phyloP scores from a whole-genome alignment of 805 yeast species.

The Metschnikowia corniflorae region DNA sequence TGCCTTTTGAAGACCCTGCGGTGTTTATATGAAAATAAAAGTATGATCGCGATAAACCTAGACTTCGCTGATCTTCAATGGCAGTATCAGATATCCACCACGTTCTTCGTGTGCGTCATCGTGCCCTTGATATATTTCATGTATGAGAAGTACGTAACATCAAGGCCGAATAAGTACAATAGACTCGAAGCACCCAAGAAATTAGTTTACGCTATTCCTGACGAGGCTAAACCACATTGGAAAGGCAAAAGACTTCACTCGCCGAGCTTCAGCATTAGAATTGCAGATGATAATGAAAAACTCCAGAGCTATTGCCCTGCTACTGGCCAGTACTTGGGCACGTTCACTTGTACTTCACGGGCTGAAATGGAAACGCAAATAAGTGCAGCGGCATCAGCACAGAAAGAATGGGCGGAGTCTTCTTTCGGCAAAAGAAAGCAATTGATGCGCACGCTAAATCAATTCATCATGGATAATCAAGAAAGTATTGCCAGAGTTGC shows the following conservation, averaged over 20 bases:
- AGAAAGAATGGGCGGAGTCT: conserved; percentile 47
- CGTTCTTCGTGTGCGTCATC: conserved; percentile 39
- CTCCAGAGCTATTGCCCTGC: conserved; percentile 95
- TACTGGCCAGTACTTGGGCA: conserved; percentile 84
- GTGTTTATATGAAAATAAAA: no score
- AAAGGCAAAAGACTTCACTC: conserved; percentile 78
- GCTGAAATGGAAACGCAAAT: conserved; percentile 71
- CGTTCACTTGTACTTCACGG: conserved; percentile 57
- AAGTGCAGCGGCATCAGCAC: conserved; percentile 51
- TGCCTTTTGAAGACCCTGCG: no score
- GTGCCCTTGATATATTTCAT: conserved; percentile 34
- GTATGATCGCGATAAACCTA: conserved; percentile 43
- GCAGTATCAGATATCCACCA: conserved; percentile 45
- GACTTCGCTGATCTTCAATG: conserved; percentile 38
- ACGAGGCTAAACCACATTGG: conserved; percentile 85
- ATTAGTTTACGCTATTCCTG: conserved; percentile 59
- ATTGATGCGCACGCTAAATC: conserved; percentile 65
- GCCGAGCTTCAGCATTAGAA: conserved; percentile 48
- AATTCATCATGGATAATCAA: conserved; percentile 76
- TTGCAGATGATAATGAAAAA: conserved; percentile 57
- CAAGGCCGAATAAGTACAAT: conserved; percentile 38
- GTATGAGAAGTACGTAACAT: conserved; percentile 35
- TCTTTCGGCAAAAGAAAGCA: conserved; percentile 63
- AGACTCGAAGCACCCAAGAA: conserved; percentile 44
- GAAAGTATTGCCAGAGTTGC: conserved; percentile 86